phyloP scores from a whole-genome alignment of 2,329 filamentous ascomycete genomes.

The Colletotrichum tamarilloi region DNA sequence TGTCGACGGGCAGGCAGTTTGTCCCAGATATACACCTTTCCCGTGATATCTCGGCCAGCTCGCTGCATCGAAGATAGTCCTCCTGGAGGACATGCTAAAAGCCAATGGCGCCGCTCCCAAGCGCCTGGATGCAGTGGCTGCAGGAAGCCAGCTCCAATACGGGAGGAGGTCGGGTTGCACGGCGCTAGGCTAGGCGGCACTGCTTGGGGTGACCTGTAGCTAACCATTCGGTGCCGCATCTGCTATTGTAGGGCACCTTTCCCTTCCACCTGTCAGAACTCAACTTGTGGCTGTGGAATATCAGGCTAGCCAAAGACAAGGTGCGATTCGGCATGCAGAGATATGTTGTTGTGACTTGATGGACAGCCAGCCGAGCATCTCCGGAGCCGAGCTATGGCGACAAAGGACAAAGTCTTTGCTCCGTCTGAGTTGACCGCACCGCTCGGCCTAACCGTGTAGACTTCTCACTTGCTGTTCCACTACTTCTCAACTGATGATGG shows the following conservation, averaged over 20 bases:
- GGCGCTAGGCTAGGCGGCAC: constrained; percentile 29
- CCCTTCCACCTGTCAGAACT: constrained; percentile 25
- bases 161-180: constrained; percentile 33
- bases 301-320: constrained; percentile 17
- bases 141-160: constrained; percentile 26
- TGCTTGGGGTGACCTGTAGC: constrained; percentile 1
- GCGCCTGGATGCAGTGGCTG: constrained; percentile 14
- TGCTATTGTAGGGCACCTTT: constrained; percentile 9
- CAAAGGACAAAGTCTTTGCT: not conserved
- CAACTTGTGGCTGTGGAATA: constrained; percentile 15
- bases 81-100: not conserved
- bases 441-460: constrained; percentile 25
- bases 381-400: constrained; percentile 18
- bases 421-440: constrained; percentile 14
- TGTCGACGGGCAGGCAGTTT: not conserved
- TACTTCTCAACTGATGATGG: not conserved
- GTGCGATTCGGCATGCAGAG: constrained; percentile 4
- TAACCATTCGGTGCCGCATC: constrained; percentile 10
- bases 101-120: constrained; percentile 17
- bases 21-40: not conserved
- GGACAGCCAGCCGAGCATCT: not conserved
- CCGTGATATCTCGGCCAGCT: not conserved
- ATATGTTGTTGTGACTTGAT: not conserved
- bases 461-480: not conserved
- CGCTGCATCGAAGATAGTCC: not conserved